A percentile compares a stretch with the other conserved stretches of the same genome.
Conservation (phyloP, 495 filamentous ascomycete genomes). For the Penicillium mononematosum region DNA sequence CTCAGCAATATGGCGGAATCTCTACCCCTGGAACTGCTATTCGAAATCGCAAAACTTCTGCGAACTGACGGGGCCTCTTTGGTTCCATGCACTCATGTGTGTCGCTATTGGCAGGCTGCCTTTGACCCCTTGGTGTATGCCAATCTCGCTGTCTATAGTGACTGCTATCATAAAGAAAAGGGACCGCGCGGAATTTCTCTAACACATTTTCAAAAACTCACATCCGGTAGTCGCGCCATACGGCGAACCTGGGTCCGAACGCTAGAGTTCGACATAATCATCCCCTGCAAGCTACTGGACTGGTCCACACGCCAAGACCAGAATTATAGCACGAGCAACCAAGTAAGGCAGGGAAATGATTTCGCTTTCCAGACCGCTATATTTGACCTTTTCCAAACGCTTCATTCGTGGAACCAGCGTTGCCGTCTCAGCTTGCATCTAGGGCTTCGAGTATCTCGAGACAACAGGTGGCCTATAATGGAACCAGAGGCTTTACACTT, state of each 20-base stretch:
- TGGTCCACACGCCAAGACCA: not conserved
- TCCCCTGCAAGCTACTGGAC: not conserved
- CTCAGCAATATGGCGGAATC: not conserved
- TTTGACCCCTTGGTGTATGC: not conserved
- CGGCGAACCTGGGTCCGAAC: not conserved
- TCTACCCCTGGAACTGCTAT: not conserved
- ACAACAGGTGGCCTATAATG: not conserved
- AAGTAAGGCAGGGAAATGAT: not conserved
- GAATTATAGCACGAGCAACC: not conserved
- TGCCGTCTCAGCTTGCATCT: conserved; percentile 1
- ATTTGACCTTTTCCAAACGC: conserved; percentile 3
- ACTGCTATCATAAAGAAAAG: not conserved
- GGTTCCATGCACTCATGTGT: not conserved
- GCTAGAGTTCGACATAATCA: not conserved
- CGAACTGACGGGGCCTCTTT: not conserved
- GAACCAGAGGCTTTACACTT: not conserved
- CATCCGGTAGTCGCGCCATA: not conserved
- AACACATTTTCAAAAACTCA: not conserved
- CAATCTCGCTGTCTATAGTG: not conserved
- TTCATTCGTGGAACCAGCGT: conserved; percentile 2
- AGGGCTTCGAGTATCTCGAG: not conserved
- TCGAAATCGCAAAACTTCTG: not conserved
- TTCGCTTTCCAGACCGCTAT: conserved; percentile 9
- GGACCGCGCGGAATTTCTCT: not conserved
- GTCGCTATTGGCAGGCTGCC: not conserved